Percentiles rank a stretch among this genome's conserved stretches.
Evolutionary conservation across 305 asterid species (phyloP).

Genomic region (Solanum hybrid): DNA sequence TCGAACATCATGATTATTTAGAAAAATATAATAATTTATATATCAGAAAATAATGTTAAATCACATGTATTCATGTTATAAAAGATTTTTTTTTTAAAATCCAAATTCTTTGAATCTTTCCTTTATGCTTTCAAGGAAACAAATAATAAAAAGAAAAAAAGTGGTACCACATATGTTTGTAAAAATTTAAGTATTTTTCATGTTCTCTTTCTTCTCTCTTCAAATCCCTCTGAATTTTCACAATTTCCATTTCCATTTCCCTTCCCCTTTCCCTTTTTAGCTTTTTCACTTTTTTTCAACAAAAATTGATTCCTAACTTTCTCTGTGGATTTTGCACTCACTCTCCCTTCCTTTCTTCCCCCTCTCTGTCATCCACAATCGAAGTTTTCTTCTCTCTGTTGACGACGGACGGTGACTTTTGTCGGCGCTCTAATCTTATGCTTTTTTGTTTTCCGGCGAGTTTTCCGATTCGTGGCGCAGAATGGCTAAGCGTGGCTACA

Average conservation of each 20-base stretch:
- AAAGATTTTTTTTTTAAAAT: not conserved
- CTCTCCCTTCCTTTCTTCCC: not conserved
- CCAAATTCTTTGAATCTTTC: not conserved
- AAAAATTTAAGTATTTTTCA: not conserved
- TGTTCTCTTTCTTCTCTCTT: conserved; percentile 1
- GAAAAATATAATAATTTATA: not conserved
- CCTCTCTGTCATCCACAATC: not conserved
- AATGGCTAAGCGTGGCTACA: conserved; percentile 92
- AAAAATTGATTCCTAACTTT: conserved; percentile 11
- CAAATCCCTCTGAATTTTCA: not conserved
- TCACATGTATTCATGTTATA: not conserved
- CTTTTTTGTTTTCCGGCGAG: not conserved
- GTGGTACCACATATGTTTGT: not conserved
- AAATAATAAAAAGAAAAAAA: not conserved
- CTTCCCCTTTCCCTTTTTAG: not conserved
- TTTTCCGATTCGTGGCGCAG: not conserved
- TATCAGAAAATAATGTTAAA: not conserved
- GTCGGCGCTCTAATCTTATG: conserved; percentile 3
- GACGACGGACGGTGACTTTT: conserved; percentile 14
- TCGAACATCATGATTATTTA: not conserved
- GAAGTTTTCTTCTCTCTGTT: not conserved
- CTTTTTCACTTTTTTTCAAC: not conserved
- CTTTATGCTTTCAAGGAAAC: not conserved
- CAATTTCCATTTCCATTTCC: not conserved
- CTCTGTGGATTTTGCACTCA: conserved; percentile 2